Evolutionary conservation across 2,329 filamentous ascomycete genomes (phyloP).

Genomic region (Cercospora brassicicola): DNA sequence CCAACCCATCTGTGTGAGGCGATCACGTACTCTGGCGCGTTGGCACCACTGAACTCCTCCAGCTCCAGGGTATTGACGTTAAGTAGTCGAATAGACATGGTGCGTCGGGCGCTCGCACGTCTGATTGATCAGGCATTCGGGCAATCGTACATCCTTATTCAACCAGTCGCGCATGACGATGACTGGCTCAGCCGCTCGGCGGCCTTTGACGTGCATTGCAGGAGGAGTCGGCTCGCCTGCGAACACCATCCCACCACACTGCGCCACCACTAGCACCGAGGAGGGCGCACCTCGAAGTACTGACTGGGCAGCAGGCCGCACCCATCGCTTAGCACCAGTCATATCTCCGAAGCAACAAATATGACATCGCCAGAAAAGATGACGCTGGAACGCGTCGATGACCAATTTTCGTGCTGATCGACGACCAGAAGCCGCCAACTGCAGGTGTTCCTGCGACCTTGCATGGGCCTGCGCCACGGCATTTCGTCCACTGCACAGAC

Average conservation of each 20-base stretch:
- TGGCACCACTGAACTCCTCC: neutral
- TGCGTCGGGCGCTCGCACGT: neutral
- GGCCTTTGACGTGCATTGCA: neutral
- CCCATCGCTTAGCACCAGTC: neutral
- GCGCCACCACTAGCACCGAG: neutral
- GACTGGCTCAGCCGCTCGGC: slow-evolving; percentile 10
- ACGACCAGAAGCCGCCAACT: neutral
- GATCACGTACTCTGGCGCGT: slow-evolving; percentile 15
- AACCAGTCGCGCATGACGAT: neutral
- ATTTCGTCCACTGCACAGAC: too few species aligned
- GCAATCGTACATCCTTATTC: slow-evolving; percentile 7
- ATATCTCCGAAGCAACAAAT: neutral
- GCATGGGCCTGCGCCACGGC: neutral
- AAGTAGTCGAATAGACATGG: slow-evolving; percentile 14
- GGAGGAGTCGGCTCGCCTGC: neutral
- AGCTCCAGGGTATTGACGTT: slow-evolving; percentile 14
- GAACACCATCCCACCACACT: neutral
- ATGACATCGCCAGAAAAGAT: neutral
- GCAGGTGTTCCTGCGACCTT: neutral
- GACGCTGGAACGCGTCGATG: neutral
- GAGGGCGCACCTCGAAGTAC: neutral
- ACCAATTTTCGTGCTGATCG: neutral
- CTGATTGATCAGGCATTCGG: slow-evolving; percentile 3
- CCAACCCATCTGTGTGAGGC: slow-evolving; percentile 19
- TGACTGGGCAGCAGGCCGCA: neutral